Base-by-base conservation (phyloP, 306 rosid species). In the Cicer chorassanicum region DNA sequence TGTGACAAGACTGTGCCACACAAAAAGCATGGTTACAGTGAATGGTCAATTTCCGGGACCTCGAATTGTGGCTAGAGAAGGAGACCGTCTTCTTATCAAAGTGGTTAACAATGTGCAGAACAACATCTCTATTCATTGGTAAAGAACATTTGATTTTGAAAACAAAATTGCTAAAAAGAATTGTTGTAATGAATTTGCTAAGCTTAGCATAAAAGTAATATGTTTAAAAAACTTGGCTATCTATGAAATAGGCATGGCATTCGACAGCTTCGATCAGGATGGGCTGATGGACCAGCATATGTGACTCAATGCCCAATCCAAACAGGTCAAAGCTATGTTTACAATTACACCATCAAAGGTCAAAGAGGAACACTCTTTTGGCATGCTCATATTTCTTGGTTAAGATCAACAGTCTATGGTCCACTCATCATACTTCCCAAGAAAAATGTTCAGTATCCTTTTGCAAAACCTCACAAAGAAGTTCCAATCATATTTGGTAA, bases 41-140 rank as follows among this genome's bases (percentile, higher is more conserved):
- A 89, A 91, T 44, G 93, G 93, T 6, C 74, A 86, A 40, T 87
- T 91, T 86, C 97, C 94, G 0, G 97, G 97, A 54, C 97, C 97
- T 65, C 80, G 84, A 4, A 84, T 91, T 73, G 82, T 89, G 16
- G 92, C 89, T 1, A 78, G 93, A n/a, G 97, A 91, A 50, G 93
- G 90, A 19, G 97, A 91, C 57, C 88, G 14, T 5, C 87, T 91
- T 21, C 76, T 88, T 11, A 89, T 91, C 42, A 83, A 84, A 80
- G 93, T 91, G 12, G 84, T 74, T 40, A 91, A 89, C 72, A 77
- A 89, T 82, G 89, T 86, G 44, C 80, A 56, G 6, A 73, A 76
- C 79, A 91, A 89, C 75, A 75, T 89, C 51, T 34, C 94, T 21
- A 81, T 91, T 75, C 92, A 91, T 24, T 91, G 97, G 96, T 91